A percentile compares a stretch with the other conserved stretches of the same genome.
Conservation (phyloP, 1,139 yeast species). For the Geotrichum candidum region DNA sequence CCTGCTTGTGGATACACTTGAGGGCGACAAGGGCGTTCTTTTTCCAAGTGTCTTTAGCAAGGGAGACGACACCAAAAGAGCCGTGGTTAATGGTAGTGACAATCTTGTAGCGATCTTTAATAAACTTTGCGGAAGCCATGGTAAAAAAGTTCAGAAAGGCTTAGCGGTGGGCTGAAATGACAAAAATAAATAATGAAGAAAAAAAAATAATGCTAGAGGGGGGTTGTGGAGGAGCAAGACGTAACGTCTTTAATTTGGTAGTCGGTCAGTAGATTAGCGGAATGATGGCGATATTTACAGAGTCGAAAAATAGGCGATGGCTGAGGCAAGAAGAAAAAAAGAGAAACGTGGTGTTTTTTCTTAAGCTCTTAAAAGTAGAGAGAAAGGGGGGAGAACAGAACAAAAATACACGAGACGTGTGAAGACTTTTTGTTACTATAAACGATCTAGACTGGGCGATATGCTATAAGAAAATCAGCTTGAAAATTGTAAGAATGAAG, state of each 20-base stretch:
- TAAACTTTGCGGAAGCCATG: slow-evolving; percentile 7
- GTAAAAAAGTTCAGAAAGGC: background rate
- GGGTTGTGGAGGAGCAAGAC: background rate
- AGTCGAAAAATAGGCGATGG: background rate
- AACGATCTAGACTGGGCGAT: background rate
- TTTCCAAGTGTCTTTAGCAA: slow-evolving; percentile 63
- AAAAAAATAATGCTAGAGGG: slow-evolving; percentile 4
- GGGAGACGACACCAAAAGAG: slow-evolving; percentile 84
- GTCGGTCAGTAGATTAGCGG: background rate
- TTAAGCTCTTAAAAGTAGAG: slow-evolving; percentile 3
- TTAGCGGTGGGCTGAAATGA: background rate
- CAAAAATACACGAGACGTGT: slow-evolving; percentile 1
- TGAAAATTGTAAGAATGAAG: background rate
- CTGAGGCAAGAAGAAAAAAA: background rate
- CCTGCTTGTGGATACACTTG: slow-evolving; percentile 55
- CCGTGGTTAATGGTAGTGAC: slow-evolving; percentile 84
- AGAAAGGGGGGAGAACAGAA: background rate
- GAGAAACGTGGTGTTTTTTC: background rate
- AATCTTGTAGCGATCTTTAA: slow-evolving; percentile 59
- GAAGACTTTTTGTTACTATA: background rate
- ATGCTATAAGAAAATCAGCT: slow-evolving; percentile 9
- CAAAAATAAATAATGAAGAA: background rate
- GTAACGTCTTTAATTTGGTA: background rate
- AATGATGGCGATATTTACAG: slow-evolving; percentile 4
- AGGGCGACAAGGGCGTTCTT: slow-evolving; percentile 65